Conservation (phyloP, 257 asterid species). For the Nicotiana undulata region DNA sequence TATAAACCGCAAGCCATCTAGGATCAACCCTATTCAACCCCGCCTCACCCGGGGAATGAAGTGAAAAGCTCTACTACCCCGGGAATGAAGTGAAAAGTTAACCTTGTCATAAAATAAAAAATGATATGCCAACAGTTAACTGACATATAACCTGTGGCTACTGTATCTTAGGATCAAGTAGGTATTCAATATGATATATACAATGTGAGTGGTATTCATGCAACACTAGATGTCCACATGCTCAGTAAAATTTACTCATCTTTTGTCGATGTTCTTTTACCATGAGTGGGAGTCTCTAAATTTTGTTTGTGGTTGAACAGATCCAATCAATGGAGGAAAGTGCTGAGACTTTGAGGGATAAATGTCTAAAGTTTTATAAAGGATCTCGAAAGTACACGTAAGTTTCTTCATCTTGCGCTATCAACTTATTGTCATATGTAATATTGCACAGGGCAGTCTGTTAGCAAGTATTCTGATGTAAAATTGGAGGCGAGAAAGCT, state of each 20-base stretch:
- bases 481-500: background rate
- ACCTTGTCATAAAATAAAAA: too few species aligned
- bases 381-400: slow-evolving; percentile 92
- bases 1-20: too few species aligned
- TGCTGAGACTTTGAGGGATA: slow-evolving; percentile 72
- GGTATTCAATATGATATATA: background rate
- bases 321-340: slow-evolving; percentile 87
- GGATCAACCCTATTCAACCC: too few species aligned
- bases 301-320: slow-evolving; percentile 44
- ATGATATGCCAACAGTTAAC: background rate
- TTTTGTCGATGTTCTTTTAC: background rate
- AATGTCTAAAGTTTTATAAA: slow-evolving; percentile 82
- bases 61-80: too few species aligned
- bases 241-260: background rate
- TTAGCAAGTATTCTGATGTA: background rate
- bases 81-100: too few species aligned
- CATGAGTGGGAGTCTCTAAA: slow-evolving; percentile 13
- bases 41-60: too few species aligned
- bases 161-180: background rate
- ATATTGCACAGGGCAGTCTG: background rate
- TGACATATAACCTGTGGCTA: background rate
- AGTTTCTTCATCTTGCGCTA: slow-evolving; percentile 21
- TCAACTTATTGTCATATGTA: slow-evolving; percentile 3
- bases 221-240: background rate
- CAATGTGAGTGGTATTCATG: background rate